phyloP scores from a whole-genome alignment of 2,329 filamentous ascomycete genomes.

The Aspergillus arachidicola region DNA sequence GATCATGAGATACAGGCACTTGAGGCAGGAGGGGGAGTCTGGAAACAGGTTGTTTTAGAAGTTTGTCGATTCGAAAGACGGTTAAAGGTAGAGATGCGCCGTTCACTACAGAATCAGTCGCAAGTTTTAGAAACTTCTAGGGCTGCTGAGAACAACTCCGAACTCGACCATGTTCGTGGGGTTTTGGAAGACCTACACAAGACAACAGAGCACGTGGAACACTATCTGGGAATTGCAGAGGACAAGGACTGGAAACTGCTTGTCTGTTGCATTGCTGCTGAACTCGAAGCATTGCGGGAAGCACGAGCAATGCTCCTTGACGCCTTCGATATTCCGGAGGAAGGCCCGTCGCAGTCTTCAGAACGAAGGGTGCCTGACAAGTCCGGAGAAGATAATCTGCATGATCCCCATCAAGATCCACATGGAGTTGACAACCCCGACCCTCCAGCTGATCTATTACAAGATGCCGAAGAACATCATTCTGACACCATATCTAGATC shows the following conservation, averaged over 20 bases:
- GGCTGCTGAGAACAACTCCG: slow-evolving; percentile 18
- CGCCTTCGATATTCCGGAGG: slow-evolving; percentile 33
- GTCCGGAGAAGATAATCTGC: slow-evolving; percentile 3
- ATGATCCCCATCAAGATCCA: slow-evolving; percentile 19
- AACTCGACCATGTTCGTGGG: slow-evolving; percentile 27
- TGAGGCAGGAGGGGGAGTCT: slow-evolving; percentile 60
- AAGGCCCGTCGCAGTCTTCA: slow-evolving; percentile 17
- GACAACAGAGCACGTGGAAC: slow-evolving; percentile 51
- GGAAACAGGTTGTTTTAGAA: slow-evolving; percentile 57
- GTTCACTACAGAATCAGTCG: slow-evolving; percentile 28
- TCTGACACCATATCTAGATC: slow-evolving; percentile 27
- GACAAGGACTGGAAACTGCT: slow-evolving; percentile 62
- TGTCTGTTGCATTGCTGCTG: slow-evolving; percentile 63
- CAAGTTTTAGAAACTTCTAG: slow-evolving; percentile 19
- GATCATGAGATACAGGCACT: slow-evolving; percentile 59
- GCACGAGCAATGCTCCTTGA: slow-evolving; percentile 40
- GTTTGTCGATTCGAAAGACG: slow-evolving; percentile 55
- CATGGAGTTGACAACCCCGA: slow-evolving; percentile 35
- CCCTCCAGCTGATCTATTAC: slow-evolving; percentile 40
- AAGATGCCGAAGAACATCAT: slow-evolving; percentile 28
- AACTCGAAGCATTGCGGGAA: slow-evolving; percentile 57
- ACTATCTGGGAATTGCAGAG: slow-evolving; percentile 54
- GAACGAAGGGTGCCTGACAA: slow-evolving; percentile 8
- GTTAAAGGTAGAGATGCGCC: slow-evolving; percentile 36
- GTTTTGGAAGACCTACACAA: slow-evolving; percentile 51